Evolutionary conservation across 768 basidiomycete species (phyloP).

Genomic region (Sarcodon aspratus): DNA sequence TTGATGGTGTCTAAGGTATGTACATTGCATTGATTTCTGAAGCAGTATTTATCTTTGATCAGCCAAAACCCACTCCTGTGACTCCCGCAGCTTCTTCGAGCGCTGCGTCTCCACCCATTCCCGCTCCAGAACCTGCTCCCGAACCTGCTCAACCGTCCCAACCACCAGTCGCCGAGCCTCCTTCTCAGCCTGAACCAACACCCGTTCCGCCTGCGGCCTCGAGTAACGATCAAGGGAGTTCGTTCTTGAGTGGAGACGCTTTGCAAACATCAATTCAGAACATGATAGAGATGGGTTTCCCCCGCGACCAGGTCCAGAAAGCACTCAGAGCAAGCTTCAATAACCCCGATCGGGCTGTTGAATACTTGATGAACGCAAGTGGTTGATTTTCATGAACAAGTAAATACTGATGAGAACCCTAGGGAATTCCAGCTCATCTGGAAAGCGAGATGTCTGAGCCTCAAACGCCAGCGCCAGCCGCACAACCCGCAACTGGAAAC

Average conservation of each 20-base stretch:
- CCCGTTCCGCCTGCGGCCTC: constrained; percentile 23
- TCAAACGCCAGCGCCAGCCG: constrained; percentile 21
- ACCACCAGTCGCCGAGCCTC: constrained; percentile 17
- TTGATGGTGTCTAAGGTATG: constrained; percentile 95
- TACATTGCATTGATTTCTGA: background rate
- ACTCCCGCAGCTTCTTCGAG: constrained; percentile 19
- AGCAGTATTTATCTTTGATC: background rate
- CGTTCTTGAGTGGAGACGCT: constrained; percentile 68
- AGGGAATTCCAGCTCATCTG: constrained; percentile 77
- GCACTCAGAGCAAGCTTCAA: constrained; percentile 92
- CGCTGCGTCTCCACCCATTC: constrained; percentile 14
- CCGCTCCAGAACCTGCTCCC: constrained; percentile 17
- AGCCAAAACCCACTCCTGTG: constrained; percentile 46
- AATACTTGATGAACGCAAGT: constrained; percentile 88
- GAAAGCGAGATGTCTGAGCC: constrained; percentile 35
- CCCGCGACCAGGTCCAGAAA: constrained; percentile 69
- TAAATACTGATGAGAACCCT: constrained; percentile 4
- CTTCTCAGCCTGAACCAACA: constrained; percentile 20
- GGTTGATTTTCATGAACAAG: constrained; percentile 2
- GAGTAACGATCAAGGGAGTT: constrained; percentile 25
- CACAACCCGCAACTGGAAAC: constrained; percentile 18
- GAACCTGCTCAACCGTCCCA: constrained; percentile 19
- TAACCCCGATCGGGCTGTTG: constrained; percentile 96
- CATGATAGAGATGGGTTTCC: constrained; percentile 94
- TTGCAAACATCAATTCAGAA: constrained; percentile 70